Conservation (phyloP, 441 rosid genomes). For the Kokia cookei region DNA sequence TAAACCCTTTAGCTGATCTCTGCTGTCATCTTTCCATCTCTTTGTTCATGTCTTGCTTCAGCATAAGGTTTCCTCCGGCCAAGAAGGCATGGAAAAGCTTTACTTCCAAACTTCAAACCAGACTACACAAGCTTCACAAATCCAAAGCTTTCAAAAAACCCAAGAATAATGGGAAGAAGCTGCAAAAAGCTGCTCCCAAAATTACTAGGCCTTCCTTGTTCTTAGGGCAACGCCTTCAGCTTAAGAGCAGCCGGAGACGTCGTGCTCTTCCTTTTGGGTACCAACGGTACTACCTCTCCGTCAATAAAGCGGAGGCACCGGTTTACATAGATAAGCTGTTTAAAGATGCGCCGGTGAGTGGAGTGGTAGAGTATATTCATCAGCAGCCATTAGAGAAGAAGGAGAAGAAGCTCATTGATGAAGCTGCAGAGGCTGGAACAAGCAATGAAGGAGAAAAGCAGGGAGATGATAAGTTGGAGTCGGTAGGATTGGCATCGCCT, state of each 20-base stretch:
- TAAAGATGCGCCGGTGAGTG: constrained; percentile 18
- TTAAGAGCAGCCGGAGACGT: neutral
- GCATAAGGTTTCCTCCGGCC: constrained; percentile 46
- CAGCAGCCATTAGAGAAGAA: neutral
- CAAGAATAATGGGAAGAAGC: neutral
- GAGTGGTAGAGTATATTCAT: constrained; percentile 4
- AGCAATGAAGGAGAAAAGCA: constrained; percentile 18
- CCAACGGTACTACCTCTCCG: constrained; percentile 17
- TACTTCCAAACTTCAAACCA: constrained; percentile 44
- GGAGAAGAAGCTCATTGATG: constrained; percentile 10
- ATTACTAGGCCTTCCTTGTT: constrained; percentile 8
- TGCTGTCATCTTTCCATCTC: neutral
- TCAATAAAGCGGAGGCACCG: constrained; percentile 31
- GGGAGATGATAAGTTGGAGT: constrained; percentile 20
- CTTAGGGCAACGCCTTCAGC: constrained; percentile 5
- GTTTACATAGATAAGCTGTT: constrained; percentile 58
- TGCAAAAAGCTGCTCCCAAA: constrained; percentile 1
- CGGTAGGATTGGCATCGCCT: constrained; percentile 40
- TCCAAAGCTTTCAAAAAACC: constrained; percentile 39
- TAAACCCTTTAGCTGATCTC: neutral
- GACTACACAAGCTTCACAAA: constrained; percentile 35
- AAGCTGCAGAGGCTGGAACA: constrained; percentile 8
- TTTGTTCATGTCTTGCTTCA: constrained; percentile 50
- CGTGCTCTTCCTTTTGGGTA: constrained; percentile 9
- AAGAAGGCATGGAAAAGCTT: constrained; percentile 70